Percentiles rank a stretch among this genome's conserved stretches.
phyloP scores from a whole-genome alignment of 257 asterid genomes.

The Jasminum sambac region DNA sequence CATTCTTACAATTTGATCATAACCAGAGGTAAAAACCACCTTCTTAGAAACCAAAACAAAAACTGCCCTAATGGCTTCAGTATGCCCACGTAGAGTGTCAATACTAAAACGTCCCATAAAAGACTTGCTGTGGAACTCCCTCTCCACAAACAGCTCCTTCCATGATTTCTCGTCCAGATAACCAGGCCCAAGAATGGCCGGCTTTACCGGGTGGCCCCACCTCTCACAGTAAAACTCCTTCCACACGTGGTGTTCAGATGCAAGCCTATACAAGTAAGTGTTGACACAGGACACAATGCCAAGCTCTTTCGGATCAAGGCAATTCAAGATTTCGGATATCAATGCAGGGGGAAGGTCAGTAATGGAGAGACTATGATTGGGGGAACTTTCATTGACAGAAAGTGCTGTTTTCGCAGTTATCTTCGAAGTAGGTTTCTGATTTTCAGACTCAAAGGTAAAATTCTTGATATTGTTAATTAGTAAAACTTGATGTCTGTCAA shows the following conservation, averaged over 20 bases:
- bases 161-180: constrained; percentile 65
- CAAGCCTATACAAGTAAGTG: constrained; percentile 60
- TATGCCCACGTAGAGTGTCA: constrained; percentile 83
- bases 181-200: constrained; percentile 42
- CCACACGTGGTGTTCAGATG: constrained; percentile 84
- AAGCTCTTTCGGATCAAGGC: constrained; percentile 85
- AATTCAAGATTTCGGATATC: constrained; percentile 74
- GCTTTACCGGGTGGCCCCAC: constrained; percentile 72
- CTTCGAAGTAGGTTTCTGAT: constrained; percentile 25
- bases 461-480: constrained; percentile 19
- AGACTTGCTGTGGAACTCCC: constrained; percentile 83
- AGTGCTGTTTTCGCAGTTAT: constrained; percentile 36
- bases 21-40: constrained; percentile 84
- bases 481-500: constrained; percentile 32
- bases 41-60: constrained; percentile 76
- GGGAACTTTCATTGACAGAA: constrained; percentile 34
- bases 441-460: constrained; percentile 31
- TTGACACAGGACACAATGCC: constrained; percentile 86
- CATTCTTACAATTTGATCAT: constrained; percentile 89
- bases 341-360: constrained; percentile 83
- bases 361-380: constrained; percentile 36
- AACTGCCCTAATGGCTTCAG: constrained; percentile 81
- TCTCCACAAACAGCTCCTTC: constrained; percentile 88
- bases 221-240: constrained; percentile 88
- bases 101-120: constrained; percentile 79